Evolutionary conservation across 306 rosid species (phyloP), one percentile per base, ranked within the genome.

Genomic region (Ceratonia siliqua): DNA sequence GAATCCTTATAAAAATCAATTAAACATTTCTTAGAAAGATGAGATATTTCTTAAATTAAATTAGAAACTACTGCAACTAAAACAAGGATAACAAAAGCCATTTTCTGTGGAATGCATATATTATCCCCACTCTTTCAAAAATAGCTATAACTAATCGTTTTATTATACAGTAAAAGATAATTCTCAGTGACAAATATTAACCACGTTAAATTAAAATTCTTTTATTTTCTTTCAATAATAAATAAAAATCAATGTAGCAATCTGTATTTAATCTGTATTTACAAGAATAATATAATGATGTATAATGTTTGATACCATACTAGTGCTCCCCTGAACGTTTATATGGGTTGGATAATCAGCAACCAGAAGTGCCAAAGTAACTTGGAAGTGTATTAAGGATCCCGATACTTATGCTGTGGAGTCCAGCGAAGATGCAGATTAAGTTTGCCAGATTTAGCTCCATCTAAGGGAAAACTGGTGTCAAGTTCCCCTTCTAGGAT

Each of bases 381-480:
- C 70, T 45, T 36, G 25, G 25, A 12, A 8, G 18, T 0, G 7
- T 50, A 48, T 61, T 45, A 81, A 36, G 68, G n/a, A 15, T 83
- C 86, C 20, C 85, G 73, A 43, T 62, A 46, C 56, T 42, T 84
- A 17, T 58, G 83, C 54, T 84, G 91, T 4, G 86, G 85, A 62
- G 78, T 36, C 93, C 93, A 89, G 52, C 68, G 79, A 15, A 89
- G 80, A 69, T 71, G 78, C 68, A 86, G 33, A 56, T 35, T 62
- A 8, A 89, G 46, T 68, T 75, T 76, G 68, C 91, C 93, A 39
- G 91, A 89, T 84, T 84, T 89, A 14, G 91, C 82, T 43, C 70
- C 79, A 13, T 89, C 89, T 17, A 86, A 42, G 5, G 72, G 78
- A 62, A 57, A 84, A 74, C 82, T 20, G 17, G 76, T 86, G 63